Percentiles rank a stretch among this genome's conserved stretches.
Conservation (phyloP, 371 early-diverging fungal species). For the Mucor irregularis region DNA sequence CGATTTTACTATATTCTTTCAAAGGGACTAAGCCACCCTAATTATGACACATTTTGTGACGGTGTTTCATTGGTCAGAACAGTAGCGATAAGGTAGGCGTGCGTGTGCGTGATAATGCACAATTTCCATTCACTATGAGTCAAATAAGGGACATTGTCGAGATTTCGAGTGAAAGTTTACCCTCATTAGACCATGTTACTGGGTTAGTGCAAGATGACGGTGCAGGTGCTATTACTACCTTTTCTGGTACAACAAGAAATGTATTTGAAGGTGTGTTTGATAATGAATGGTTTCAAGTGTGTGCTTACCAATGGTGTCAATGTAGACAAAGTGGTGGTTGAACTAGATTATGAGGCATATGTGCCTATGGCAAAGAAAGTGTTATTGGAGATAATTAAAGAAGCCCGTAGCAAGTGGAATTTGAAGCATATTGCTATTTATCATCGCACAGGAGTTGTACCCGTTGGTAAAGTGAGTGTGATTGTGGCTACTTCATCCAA, state of each 20-base stretch:
- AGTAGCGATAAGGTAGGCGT: too few species aligned
- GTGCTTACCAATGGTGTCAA: neutral
- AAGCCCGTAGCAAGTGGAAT: constrained; percentile 67
- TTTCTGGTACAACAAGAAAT: constrained; percentile 84
- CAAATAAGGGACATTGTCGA: constrained; percentile 38
- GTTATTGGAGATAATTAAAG: constrained; percentile 53
- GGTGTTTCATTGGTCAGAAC: neutral
- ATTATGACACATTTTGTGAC: constrained; percentile 3
- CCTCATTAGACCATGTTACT: constrained; percentile 47
- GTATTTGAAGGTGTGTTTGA: constrained; percentile 71
- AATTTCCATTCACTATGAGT: neutral
- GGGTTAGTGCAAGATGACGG: constrained; percentile 61
- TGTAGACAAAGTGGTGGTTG: constrained; percentile 66
- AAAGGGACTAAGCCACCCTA: constrained; percentile 7
- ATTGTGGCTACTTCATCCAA: constrained; percentile 78
- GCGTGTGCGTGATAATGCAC: too few species aligned
- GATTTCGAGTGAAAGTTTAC: constrained; percentile 49
- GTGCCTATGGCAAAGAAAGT: constrained; percentile 77
- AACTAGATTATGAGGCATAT: constrained; percentile 84
- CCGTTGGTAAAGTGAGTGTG: constrained; percentile 81
- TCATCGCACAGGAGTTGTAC: constrained; percentile 77
- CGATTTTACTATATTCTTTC: neutral
- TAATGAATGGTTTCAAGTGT: neutral
- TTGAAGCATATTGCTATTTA: constrained; percentile 69
- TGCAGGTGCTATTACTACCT: constrained; percentile 84